Evolutionary conservation across 2,329 filamentous ascomycete species (phyloP).

Genomic region (Trichoderma hamatum): DNA sequence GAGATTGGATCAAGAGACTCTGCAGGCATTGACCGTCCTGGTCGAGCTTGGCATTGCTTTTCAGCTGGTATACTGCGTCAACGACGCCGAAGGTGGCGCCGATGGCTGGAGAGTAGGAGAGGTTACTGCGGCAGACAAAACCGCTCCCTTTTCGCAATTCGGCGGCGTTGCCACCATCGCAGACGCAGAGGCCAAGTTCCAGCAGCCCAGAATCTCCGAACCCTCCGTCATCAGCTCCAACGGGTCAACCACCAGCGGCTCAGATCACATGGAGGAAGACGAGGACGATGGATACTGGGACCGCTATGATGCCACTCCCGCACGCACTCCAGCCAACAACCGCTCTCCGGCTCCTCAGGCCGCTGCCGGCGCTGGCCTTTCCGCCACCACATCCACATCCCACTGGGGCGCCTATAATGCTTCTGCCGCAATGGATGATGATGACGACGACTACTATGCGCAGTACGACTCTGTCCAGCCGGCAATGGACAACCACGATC

Average conservation of each 20-base stretch:
- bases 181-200: constrained; percentile 64
- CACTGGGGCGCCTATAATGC: constrained; percentile 31
- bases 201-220: constrained; percentile 38
- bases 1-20: constrained; percentile 73
- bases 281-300: constrained; percentile 82
- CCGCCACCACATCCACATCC: constrained; percentile 29
- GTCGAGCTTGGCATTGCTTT: constrained; percentile 65
- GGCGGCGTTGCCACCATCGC: constrained; percentile 54
- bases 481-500: constrained; percentile 78
- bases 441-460: constrained; percentile 69
- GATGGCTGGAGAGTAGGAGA: constrained; percentile 75
- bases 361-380: constrained; percentile 29
- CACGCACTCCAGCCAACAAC: constrained; percentile 63
- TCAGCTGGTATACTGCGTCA: constrained; percentile 69
- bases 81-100: constrained; percentile 62
- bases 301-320: constrained; percentile 72
- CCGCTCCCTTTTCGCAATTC: constrained; percentile 58
- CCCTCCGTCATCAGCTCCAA: constrained; percentile 27
- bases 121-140: constrained; percentile 62
- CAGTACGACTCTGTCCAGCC: constrained; percentile 79
- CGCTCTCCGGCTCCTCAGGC: constrained; percentile 62
- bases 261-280: constrained; percentile 45
- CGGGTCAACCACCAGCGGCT: constrained; percentile 26
- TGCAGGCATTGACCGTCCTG: constrained; percentile 68
- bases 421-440: constrained; percentile 28